Percentiles rank a stretch among this genome's conserved stretches.
Evolutionary conservation across 2,329 filamentous ascomycete species (phyloP).

Genomic region (Fusarium torreyae): DNA sequence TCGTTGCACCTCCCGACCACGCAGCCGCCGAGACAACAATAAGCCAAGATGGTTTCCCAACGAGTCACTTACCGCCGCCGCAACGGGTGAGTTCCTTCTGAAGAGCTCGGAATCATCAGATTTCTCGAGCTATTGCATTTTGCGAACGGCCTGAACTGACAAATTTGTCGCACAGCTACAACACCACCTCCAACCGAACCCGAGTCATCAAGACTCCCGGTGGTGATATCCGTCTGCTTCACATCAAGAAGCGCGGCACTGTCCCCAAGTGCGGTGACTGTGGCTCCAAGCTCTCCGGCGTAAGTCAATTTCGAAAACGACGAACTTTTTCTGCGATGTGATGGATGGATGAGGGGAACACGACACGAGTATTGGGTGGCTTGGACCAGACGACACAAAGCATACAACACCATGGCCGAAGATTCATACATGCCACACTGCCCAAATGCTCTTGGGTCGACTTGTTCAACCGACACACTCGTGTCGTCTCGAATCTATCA

Average conservation of each 20-base stretch:
- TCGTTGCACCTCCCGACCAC: conserved; percentile 44
- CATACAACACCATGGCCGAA: not conserved
- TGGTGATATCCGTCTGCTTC: conserved; percentile 93
- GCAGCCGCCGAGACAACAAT: conserved; percentile 49
- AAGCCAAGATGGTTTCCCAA: conserved; percentile 72
- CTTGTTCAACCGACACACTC: not conserved
- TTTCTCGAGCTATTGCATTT: conserved; percentile 28
- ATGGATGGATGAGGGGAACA: conserved; percentile 33
- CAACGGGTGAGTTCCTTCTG: conserved; percentile 77
- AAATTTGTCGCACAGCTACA: conserved; percentile 77
- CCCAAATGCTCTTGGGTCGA: not conserved
- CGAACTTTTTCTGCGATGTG: conserved; percentile 32
- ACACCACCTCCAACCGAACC: conserved; percentile 98
- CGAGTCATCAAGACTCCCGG: conserved; percentile 96
- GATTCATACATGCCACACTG: not conserved
- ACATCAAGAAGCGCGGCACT: conserved; percentile 99
- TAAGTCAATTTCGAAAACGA: conserved; percentile 72
- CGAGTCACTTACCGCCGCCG: conserved; percentile 80
- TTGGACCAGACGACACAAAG: conserved; percentile 6
- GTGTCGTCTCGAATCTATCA: conserved; percentile 16
- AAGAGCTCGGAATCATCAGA: conserved; percentile 34
- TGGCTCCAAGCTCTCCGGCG: conserved; percentile 95
- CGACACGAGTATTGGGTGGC: conserved; percentile 18
- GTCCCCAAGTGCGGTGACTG: conserved; percentile 99
- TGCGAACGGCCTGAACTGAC: conserved; percentile 45